These are phyloP conservation scores for Physcia stellaris DNA, from an alignment of 495 filamentous ascomycete species.

Conservation along the genomic window DNA sequence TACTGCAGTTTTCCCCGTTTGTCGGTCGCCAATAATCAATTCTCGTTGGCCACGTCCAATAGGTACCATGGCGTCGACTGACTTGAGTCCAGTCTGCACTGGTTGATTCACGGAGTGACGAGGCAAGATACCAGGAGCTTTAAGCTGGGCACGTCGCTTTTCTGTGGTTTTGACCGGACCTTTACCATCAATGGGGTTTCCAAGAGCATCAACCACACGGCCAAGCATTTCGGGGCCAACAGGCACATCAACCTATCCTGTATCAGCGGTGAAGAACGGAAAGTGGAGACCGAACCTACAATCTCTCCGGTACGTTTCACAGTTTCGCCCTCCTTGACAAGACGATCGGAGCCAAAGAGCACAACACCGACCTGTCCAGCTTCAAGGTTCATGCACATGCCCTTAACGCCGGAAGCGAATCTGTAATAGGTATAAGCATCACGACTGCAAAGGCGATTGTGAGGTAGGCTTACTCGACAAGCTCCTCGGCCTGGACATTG, in stretches of 20 bases:
- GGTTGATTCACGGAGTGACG: constrained; percentile 95
- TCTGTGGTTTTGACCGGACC: constrained; percentile 82
- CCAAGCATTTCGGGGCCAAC: constrained; percentile 87
- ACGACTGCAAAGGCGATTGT: constrained; percentile 14
- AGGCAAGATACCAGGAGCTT: constrained; percentile 96
- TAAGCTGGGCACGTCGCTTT: constrained; percentile 94
- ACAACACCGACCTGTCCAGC: constrained; percentile 99
- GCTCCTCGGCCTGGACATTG: constrained; percentile 99
- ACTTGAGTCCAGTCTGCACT: constrained; percentile 98
- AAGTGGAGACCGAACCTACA: constrained; percentile 43
- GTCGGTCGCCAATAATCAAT: constrained; percentile 99
- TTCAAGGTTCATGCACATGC: constrained; percentile 99
- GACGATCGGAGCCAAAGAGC: constrained; percentile 98
- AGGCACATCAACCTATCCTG: constrained; percentile 96
- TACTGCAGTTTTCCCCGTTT: constrained; percentile 99
- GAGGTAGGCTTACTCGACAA: constrained; percentile 78
- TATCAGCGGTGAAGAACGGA: too few species aligned
- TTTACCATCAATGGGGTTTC: constrained; percentile 99
- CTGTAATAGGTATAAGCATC: constrained; percentile 41
- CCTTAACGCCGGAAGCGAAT: constrained; percentile 99
- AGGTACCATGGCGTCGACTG: constrained; percentile 98
- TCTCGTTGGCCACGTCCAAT: constrained; percentile 99
- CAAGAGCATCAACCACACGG: constrained; percentile 95
- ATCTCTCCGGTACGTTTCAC: constrained; percentile 99
- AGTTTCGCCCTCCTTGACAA: constrained; percentile 98